Conservation (phyloP, 768 basidiomycete species). For the Mycena capillaripes region DNA sequence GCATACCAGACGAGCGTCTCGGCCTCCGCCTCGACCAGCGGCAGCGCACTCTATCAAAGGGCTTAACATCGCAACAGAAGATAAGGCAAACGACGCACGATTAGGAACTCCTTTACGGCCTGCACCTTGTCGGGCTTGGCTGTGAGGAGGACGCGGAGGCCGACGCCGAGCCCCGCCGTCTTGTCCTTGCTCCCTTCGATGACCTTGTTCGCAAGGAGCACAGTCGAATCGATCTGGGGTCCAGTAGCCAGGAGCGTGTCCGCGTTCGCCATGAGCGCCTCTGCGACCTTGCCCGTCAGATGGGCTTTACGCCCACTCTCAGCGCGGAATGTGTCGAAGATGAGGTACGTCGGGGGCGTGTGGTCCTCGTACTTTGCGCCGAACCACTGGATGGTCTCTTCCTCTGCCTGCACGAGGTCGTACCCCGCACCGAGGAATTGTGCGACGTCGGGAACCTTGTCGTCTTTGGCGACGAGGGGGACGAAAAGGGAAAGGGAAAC, state of each 20-base stretch:
- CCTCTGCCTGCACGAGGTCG: slow-evolving; percentile 42
- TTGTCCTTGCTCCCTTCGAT: slow-evolving; percentile 30
- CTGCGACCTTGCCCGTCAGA: slow-evolving; percentile 51
- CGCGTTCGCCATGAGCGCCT: slow-evolving; percentile 50
- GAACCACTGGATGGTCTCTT: slow-evolving; percentile 55
- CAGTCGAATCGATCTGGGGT: slow-evolving; percentile 45
- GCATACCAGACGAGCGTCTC: slow-evolving; percentile 55
- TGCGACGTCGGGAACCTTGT: slow-evolving; percentile 7
- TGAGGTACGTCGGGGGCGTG: slow-evolving; percentile 46
- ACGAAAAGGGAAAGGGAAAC: slow-evolving; percentile 34
- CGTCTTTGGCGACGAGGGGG: slow-evolving; percentile 28
- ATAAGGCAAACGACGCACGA: slow-evolving; percentile 40
- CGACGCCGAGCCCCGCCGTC: slow-evolving; percentile 45
- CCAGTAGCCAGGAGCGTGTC: slow-evolving; percentile 43
- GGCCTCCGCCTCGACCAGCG: slow-evolving; percentile 51
- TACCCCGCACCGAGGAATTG: slow-evolving; percentile 25
- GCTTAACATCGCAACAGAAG: background rate
- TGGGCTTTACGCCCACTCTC: slow-evolving; percentile 52
- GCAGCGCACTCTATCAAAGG: slow-evolving; percentile 44
- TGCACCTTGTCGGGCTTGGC: slow-evolving; percentile 53
- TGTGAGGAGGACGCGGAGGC: slow-evolving; percentile 50
- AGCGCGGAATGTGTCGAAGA: slow-evolving; percentile 56
- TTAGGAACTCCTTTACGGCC: slow-evolving; percentile 51
- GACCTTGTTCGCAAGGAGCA: slow-evolving; percentile 51
- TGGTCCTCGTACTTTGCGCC: slow-evolving; percentile 47